These are phyloP conservation scores for Lanmaoa rubissima DNA, from an alignment of 768 basidiomycete genomes.

Conservation along the genomic window DNA sequence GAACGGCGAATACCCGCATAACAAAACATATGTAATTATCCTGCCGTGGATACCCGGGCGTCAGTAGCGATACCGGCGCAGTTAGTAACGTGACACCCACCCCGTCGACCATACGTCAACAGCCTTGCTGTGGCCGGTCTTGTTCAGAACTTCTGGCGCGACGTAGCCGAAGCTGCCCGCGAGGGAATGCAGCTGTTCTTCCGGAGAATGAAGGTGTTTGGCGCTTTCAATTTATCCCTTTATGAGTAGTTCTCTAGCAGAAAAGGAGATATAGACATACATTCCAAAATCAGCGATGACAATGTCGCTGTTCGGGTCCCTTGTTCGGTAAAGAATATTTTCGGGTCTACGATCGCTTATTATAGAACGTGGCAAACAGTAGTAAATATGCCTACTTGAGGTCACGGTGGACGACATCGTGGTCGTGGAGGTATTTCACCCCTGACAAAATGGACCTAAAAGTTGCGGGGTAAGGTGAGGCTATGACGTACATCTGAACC, in stretches of 20 bases:
- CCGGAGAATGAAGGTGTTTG: constrained; percentile 72
- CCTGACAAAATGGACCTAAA: constrained; percentile 77
- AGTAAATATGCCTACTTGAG: constrained; percentile 61
- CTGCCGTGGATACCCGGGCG: constrained; percentile 37
- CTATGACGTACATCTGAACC: not conserved
- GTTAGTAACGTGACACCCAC: constrained; percentile 40
- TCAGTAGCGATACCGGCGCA: not conserved
- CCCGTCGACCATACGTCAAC: constrained; percentile 96
- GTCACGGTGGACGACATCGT: constrained; percentile 95
- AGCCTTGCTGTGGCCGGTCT: constrained; percentile 84
- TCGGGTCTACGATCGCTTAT: constrained; percentile 62
- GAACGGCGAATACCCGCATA: constrained; percentile 96
- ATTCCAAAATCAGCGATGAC: constrained; percentile 99
- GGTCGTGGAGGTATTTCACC: constrained; percentile 84
- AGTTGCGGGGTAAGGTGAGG: not conserved
- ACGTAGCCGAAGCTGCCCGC: constrained; percentile 89
- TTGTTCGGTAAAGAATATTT: constrained; percentile 90
- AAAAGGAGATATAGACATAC: constrained; percentile 41
- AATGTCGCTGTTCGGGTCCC: constrained; percentile 71
- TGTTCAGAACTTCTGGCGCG: constrained; percentile 83
- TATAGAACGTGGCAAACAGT: not conserved
- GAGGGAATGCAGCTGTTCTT: constrained; percentile 66
- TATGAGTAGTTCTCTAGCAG: not conserved
- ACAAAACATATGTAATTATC: constrained; percentile 90
- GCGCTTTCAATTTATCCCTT: constrained; percentile 47